Conservation (phyloP, 768 basidiomycete genomes). For the Dictyophora rubrovolvata region DNA sequence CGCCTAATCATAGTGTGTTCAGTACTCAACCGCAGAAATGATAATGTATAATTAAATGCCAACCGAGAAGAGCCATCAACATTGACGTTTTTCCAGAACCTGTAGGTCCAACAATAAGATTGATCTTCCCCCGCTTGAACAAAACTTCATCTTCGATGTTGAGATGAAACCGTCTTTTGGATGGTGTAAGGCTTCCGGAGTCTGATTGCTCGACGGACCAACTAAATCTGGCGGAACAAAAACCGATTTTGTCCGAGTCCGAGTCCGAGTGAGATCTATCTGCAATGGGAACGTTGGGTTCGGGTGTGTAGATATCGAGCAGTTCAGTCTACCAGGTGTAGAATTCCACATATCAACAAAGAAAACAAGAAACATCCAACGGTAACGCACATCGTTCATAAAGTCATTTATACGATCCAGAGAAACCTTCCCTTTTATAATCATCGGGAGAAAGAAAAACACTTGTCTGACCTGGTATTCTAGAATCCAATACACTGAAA, state of each 20-base stretch:
- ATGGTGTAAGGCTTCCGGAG: constrained; percentile 25
- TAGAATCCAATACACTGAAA: constrained; percentile 47
- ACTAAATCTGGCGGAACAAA: constrained; percentile 43
- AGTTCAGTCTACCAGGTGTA: constrained; percentile 23
- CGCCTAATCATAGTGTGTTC: constrained; percentile 14
- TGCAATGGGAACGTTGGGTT: constrained; percentile 2
- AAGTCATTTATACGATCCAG: constrained; percentile 45
- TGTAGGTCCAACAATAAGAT: constrained; percentile 10
- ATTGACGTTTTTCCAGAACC: constrained; percentile 6
- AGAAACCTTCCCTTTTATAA: constrained; percentile 44
- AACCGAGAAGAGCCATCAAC: constrained; percentile 21
- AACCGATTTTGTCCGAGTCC: constrained; percentile 22
- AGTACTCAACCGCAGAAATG: too few relatives aligned
- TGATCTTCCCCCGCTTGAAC: constrained; percentile 8
- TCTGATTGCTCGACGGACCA: constrained; percentile 35
- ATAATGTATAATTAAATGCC: background rate
- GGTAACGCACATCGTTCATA: constrained; percentile 19
- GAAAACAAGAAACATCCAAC: background rate
- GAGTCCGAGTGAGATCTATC: constrained; percentile 4
- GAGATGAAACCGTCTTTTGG: constrained; percentile 21
- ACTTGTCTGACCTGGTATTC: constrained; percentile 26
- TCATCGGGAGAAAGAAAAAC: constrained; percentile 1
- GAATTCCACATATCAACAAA: too few relatives aligned
- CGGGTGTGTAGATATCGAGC: constrained; percentile 19
- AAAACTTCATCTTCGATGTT: constrained; percentile 3